Evolutionary conservation across 163 green algal species (phyloP).

Genomic region (Prototheca wickerhamii): DNA sequence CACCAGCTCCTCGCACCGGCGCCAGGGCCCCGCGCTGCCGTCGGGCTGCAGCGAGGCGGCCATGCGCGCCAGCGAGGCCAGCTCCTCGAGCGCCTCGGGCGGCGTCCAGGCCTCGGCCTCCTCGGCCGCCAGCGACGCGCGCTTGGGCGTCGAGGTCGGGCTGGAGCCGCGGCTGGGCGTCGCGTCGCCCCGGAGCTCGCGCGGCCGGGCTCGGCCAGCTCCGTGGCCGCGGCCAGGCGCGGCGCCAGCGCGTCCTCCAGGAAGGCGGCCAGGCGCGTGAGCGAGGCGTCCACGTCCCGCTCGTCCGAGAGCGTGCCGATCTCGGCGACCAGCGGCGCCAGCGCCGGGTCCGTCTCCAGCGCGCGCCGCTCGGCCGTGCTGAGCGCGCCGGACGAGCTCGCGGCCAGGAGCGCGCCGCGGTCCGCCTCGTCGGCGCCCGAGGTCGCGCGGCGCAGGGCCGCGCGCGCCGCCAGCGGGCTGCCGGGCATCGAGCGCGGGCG

Average conservation of each 20-base stretch:
- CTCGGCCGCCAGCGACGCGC: not conserved
- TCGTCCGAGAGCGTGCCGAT: too few species aligned
- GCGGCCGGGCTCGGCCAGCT: not conserved
- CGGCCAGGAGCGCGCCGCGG: too few species aligned
- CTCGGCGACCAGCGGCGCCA: too few species aligned
- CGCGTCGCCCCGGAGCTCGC: not conserved
- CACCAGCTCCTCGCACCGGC: slow-evolving; percentile 23
- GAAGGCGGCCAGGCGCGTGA: slow-evolving; percentile 51
- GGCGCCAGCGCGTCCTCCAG: slow-evolving; percentile 52
- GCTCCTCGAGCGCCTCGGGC: slow-evolving; percentile 30
- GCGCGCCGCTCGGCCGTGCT: too few species aligned
- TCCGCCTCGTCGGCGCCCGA: too few species aligned
- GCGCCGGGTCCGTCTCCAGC: too few species aligned
- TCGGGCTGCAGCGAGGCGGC: slow-evolving; percentile 63
- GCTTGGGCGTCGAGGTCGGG: not conserved
- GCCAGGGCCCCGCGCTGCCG: slow-evolving; percentile 38
- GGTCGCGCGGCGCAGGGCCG: too few species aligned
- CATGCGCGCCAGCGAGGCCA: slow-evolving; percentile 33
- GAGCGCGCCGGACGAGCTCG: too few species aligned
- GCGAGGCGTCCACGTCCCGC: slow-evolving; percentile 32
- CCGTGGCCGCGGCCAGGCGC: not conserved
- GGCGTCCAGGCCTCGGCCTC: not conserved
- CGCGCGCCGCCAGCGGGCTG: too few species aligned
- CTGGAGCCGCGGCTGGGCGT: not conserved
- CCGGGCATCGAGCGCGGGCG: too few species aligned